Evolutionary conservation across 1,284 basidiomycete genomes (phyloP), one percentile per base, ranked within the genome.

Genomic region (Marasmius oreades): DNA sequence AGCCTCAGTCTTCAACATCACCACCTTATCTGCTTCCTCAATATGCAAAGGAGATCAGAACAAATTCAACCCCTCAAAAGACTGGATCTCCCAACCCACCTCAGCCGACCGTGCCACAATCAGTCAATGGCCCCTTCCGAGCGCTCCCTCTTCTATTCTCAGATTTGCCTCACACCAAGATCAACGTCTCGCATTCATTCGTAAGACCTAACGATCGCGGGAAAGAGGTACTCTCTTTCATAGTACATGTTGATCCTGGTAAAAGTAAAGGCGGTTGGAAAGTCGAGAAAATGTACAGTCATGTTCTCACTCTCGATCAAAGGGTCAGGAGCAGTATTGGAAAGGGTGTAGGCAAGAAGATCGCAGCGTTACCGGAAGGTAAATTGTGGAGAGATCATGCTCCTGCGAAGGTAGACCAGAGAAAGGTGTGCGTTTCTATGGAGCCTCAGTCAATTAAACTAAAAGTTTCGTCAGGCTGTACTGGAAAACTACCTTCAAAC

Each of bases 331-430:
- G 77, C 64, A 80, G 78, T 58, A 88, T 91, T 60, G 88, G 78
- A 2, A 87, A 82, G 68, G 84, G 81, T 63, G 77, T 89, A 48
- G 80, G 80, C 24, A 92, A 93, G 74, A 92, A 85, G 72, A 85
- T 98, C 54, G 85, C 81, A 20, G 79, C 77, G 45, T 71, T 99
- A 55, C 96, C 96, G 1, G 96, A 99, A 68, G 91, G 92, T 53
- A 90, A 88, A 70, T 77, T 97, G 8, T 98, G 96, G 90, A 95
- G 88, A 70, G 96, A 98, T 73, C 93, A 97, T 70, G 95, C 95
- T 2, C 95, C 96, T 11, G 92, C 92, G 53, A 95, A 93, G 74
- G 93, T 95, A 37, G 96, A 98, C 76, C 93, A 95, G 69, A 78
- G 95, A 62, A 97, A 96, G 78, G 91, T 90, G 64, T 63, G 83